These are phyloP conservation scores for Trichoderma afroharzianum DNA, from an alignment of 2,329 filamentous ascomycete species.

Conservation along the genomic window DNA sequence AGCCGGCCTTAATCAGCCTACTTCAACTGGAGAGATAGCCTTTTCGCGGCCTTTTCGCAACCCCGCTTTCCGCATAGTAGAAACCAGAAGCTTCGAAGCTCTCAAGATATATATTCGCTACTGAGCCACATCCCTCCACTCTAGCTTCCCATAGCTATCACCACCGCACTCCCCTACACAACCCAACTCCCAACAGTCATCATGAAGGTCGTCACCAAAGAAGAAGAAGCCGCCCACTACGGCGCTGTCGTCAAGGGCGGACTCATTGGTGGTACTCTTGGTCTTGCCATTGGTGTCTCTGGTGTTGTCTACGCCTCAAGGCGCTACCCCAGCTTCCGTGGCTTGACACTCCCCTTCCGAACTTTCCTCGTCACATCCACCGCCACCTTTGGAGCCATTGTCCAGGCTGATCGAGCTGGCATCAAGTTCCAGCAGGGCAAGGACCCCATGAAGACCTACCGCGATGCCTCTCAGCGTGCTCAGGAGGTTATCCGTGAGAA, in stretches of 20 bases:
- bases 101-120: neutral
- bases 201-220: slow-evolving; percentile 95
- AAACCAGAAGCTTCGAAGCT: neutral
- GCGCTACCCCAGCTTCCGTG: slow-evolving; percentile 74
- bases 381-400: slow-evolving; percentile 82
- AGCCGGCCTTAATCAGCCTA: neutral
- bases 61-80: neutral
- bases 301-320: slow-evolving; percentile 65
- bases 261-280: slow-evolving; percentile 64
- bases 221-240: slow-evolving; percentile 89
- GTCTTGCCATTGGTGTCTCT: slow-evolving; percentile 62
- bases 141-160: neutral
- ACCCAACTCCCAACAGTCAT: slow-evolving; percentile 25
- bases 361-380: slow-evolving; percentile 82
- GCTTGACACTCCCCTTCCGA: slow-evolving; percentile 83
- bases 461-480: slow-evolving; percentile 58
- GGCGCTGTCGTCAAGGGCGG: slow-evolving; percentile 75
- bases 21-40: neutral
- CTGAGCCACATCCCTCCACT: neutral
- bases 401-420: slow-evolving; percentile 72
- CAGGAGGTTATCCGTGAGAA: slow-evolving; percentile 52
- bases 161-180: neutral
- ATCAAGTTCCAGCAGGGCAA: slow-evolving; percentile 63
- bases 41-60: neutral
- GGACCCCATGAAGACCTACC: slow-evolving; percentile 63